Evolutionary conservation across 176 grass and related monocot genomes (phyloP), one percentile per base, ranked within the genome.

Genomic region (Lolium multiflorum): DNA sequence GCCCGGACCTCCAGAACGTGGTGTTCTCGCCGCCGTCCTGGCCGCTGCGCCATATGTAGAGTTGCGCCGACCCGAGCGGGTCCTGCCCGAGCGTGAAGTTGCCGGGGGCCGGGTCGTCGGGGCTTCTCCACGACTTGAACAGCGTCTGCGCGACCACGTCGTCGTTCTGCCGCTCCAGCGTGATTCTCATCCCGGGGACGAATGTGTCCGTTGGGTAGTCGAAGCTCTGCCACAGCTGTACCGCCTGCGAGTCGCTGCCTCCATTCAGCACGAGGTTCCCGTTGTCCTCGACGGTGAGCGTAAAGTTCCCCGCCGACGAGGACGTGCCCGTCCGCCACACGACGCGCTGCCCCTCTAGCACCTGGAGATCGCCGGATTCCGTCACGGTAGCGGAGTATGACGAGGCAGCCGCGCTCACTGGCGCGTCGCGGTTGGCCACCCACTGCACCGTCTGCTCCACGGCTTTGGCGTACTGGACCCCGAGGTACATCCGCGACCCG

Each of bases 391-490:
- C 83, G 56, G 73, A 58, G 77, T 90, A 83, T 0, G 75, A 31
- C 8, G 85, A 54, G 17, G 39, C 12, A 9, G 81, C 3, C 4
- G 83, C 88, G 51, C 11, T 41, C 3, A 92, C 61, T 6, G 90
- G 90, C 20, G 54, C 55, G 54, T 92, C 71, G 61, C 93, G 90
- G 90, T 95, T 95, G 83, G 90, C 93, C 9, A 95, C 88, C 93
- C 93, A 95, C 9, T 78, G 56, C 62, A 87, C 83, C n/a, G 90
- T 92, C 60, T 74, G 75, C 24, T 87, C 71, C 2, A 13, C n/a
- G 4, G 91, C 81, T 0, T 43, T 55, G 54, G 81, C 54, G 88
- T 90, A 95, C 80, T 24, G 72, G 69, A 95, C 74, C 20, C 90
- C 93, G 54, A 95, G 80, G 83, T 95, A 95, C 52, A 83, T 26